Conservation (phyloP, 306 rosid species). For the Lagenaria siceraria region DNA sequence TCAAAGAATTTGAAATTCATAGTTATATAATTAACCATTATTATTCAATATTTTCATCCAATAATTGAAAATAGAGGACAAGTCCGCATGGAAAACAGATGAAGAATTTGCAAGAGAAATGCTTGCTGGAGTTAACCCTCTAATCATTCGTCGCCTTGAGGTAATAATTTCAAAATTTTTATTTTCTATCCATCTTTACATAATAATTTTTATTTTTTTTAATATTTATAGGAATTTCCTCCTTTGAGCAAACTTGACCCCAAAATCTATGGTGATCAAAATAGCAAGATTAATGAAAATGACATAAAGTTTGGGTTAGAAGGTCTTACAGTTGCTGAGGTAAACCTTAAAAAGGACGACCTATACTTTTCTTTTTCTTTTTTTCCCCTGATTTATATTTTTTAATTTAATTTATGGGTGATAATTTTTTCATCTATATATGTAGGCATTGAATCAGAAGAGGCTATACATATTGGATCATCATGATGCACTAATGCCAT, state of each 20-base stretch:
- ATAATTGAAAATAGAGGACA: conserved; percentile 29
- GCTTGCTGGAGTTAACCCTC: conserved; percentile 78
- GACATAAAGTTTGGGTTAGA: conserved; percentile 36
- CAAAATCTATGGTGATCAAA: conserved; percentile 44
- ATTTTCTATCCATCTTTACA: neutral
- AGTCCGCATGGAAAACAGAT: conserved; percentile 69
- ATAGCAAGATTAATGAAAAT: conserved; percentile 38
- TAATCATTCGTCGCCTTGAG: conserved; percentile 39
- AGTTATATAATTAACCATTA: neutral
- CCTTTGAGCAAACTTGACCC: conserved; percentile 53
- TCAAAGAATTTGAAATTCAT: neutral
- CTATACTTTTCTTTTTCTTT: no score
- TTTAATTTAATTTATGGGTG: neutral
- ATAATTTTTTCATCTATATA: no score
- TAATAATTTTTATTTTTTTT: neutral
- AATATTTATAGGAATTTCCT: conserved; percentile 50
- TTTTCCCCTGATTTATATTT: no score
- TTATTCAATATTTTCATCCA: neutral
- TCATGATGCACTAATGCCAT: conserved; percentile 66
- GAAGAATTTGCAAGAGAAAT: conserved; percentile 88
- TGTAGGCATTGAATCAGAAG: conserved; percentile 39
- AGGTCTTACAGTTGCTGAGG: conserved; percentile 49
- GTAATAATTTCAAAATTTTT: conserved; percentile 15
- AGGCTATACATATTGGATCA: conserved; percentile 60
- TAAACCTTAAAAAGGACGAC: neutral